A percentile compares a stretch with the other conserved stretches of the same genome.
These are phyloP conservation scores for Phytophthora sp. DNA, from an alignment of 352 stramenopile species.

Conservation along the genomic window DNA sequence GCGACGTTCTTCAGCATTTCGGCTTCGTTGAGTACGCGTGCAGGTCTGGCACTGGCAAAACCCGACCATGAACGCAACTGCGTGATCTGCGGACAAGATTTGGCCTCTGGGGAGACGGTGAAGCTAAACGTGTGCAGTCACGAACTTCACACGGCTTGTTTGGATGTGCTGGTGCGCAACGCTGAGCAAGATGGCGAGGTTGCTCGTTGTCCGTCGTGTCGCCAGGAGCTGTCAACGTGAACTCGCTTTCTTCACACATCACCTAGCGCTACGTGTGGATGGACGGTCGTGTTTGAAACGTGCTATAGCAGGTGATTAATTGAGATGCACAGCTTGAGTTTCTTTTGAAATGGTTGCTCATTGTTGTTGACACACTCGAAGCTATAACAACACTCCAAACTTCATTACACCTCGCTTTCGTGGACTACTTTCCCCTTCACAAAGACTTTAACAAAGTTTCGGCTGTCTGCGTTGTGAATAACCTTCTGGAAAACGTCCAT, in stretches of 20 bases:
- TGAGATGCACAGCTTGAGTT: too few species aligned
- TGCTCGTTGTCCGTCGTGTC: constrained; percentile 38
- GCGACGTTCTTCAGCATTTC: constrained; percentile 81
- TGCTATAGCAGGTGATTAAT: too few species aligned
- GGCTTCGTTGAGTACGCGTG: constrained; percentile 64
- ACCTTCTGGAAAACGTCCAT: constrained; percentile 86
- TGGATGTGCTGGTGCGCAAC: constrained; percentile 43
- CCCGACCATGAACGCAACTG: constrained; percentile 63
- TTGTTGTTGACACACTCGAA: too few species aligned
- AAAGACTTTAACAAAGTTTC: constrained; percentile 84
- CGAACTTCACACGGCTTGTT: constrained; percentile 55
- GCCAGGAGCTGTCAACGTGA: constrained; percentile 18
- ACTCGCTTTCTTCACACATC: too few species aligned
- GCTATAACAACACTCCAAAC: too few species aligned
- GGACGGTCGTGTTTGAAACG: too few species aligned
- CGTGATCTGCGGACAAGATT: constrained; percentile 66
- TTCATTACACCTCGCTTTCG: too few species aligned
- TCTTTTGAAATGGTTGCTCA: neutral
- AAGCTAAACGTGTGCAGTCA: constrained; percentile 53
- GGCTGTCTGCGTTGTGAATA: constrained; percentile 83
- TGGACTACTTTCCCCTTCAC: constrained; percentile 52
- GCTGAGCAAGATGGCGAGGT: constrained; percentile 28
- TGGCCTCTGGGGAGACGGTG: constrained; percentile 52
- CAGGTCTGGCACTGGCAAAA: constrained; percentile 64
- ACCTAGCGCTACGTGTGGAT: too few species aligned